A percentile compares a stretch with the other conserved stretches of the same genome.
Conservation (phyloP, 768 basidiomycete species). For the Zangia roseola region DNA sequence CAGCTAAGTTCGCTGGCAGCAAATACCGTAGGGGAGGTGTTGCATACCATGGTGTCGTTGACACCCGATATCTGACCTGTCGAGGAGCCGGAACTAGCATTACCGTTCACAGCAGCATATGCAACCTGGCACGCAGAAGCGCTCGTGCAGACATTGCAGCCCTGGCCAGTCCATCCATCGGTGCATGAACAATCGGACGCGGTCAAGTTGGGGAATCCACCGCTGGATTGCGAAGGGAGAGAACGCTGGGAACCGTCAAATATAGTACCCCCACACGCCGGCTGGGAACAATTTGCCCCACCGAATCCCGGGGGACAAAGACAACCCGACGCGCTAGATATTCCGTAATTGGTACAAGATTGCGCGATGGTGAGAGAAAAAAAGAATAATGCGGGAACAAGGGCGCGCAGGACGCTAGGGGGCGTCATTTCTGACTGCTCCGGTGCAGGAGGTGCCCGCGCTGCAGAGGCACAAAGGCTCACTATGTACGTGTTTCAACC, state of each 20-base stretch:
- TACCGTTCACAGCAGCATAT: slow-evolving; percentile 43
- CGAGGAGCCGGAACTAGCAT: slow-evolving; percentile 32
- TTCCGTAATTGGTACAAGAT: slow-evolving; percentile 29
- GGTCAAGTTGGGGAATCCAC: slow-evolving; percentile 63
- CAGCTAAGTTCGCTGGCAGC: slow-evolving; percentile 86
- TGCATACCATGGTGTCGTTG: slow-evolving; percentile 76
- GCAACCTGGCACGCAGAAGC: slow-evolving; percentile 68
- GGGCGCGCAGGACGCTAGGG: slow-evolving; percentile 1
- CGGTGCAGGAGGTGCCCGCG: background rate
- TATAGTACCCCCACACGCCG: slow-evolving; percentile 79
- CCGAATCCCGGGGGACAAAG: slow-evolving; percentile 83
- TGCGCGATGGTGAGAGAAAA: slow-evolving; percentile 18
- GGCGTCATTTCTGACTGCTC: slow-evolving; percentile 8
- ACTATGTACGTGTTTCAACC: too few relatives aligned
- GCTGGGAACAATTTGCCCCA: slow-evolving; percentile 63
- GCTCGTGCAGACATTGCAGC: slow-evolving; percentile 77
- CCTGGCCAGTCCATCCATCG: slow-evolving; percentile 72
- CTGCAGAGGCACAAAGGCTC: too few relatives aligned
- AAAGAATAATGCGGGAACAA: slow-evolving; percentile 12
- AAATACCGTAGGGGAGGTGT: slow-evolving; percentile 64
- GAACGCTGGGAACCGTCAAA: slow-evolving; percentile 68
- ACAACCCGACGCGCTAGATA: slow-evolving; percentile 40
- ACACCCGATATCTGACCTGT: slow-evolving; percentile 32
- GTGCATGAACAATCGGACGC: slow-evolving; percentile 67
- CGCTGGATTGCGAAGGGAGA: slow-evolving; percentile 41